Evolutionary conservation across 2,329 filamentous ascomycete genomes (phyloP).

Genomic region (Diaporthe ampelina): DNA sequence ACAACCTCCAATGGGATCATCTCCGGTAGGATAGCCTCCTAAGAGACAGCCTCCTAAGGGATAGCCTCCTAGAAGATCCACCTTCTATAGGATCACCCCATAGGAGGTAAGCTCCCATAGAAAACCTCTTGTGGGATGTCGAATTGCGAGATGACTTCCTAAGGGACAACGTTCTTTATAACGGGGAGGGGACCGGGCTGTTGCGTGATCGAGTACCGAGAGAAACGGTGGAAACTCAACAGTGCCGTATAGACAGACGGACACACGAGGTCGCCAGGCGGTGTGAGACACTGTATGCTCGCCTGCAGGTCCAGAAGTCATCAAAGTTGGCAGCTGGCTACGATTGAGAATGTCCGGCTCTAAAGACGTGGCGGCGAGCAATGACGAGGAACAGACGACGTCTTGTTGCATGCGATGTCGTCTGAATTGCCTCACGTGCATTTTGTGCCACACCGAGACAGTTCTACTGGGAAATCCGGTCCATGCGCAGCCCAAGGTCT

Average conservation of each 20-base stretch:
- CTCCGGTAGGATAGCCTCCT: too few relatives aligned
- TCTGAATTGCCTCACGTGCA: constrained; percentile 29
- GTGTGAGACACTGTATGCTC: background rate
- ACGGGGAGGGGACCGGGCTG: too few relatives aligned
- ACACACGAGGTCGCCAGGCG: too few relatives aligned
- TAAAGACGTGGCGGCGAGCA: background rate
- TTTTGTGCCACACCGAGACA: background rate
- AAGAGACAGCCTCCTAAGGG: too few relatives aligned
- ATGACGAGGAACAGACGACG: background rate
- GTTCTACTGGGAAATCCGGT: background rate
- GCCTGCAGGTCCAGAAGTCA: background rate
- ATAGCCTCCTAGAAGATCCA: too few relatives aligned
- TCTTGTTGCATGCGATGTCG: constrained; percentile 9
- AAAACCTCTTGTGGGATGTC: too few relatives aligned
- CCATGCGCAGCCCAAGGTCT: constrained; percentile 13
- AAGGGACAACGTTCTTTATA: too few relatives aligned
- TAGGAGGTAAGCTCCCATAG: too few relatives aligned
- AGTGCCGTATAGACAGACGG: background rate
- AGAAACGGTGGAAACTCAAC: background rate
- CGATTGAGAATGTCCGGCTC: background rate
- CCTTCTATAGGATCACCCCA: too few relatives aligned
- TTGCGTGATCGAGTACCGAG: background rate
- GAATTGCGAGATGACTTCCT: too few relatives aligned
- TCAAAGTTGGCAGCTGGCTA: background rate
- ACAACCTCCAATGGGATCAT: too few relatives aligned